Evolutionary conservation across 495 filamentous ascomycete species (phyloP).

Genomic region (Penicillium psychrofluorescens): DNA sequence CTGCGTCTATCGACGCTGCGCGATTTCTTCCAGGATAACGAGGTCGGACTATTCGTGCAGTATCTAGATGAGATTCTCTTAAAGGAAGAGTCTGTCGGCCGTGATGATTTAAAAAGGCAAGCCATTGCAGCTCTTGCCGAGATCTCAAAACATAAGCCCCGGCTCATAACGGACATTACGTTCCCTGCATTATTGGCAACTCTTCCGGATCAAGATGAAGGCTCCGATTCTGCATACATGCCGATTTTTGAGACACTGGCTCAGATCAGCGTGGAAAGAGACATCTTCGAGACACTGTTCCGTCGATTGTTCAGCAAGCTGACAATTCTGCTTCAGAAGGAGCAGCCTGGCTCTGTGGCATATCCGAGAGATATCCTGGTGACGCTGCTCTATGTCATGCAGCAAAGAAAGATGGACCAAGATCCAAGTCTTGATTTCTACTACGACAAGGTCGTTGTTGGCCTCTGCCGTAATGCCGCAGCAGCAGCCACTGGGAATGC

Average conservation of each 20-base stretch:
- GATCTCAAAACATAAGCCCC: slow-evolving; percentile 58
- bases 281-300: slow-evolving; percentile 63
- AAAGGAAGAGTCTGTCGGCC: slow-evolving; percentile 48
- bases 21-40: slow-evolving; percentile 53
- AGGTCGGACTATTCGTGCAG: slow-evolving; percentile 57
- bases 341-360: slow-evolving; percentile 35
- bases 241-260: slow-evolving; percentile 60
- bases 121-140: slow-evolving; percentile 58
- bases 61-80: slow-evolving; percentile 60
- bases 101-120: slow-evolving; percentile 52
- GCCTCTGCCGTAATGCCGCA: slow-evolving; percentile 38
- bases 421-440: slow-evolving; percentile 48
- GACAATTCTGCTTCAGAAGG: slow-evolving; percentile 49
- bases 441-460: slow-evolving; percentile 53
- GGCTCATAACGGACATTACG: slow-evolving; percentile 62
- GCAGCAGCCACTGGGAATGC: slow-evolving; percentile 31
- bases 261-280: slow-evolving; percentile 55
- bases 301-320: slow-evolving; percentile 61
- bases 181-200: slow-evolving; percentile 69
- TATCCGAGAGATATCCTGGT: slow-evolving; percentile 57
- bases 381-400: slow-evolving; percentile 60
- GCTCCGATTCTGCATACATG: slow-evolving; percentile 38
- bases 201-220: slow-evolving; percentile 52
- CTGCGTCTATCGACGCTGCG: slow-evolving; percentile 48
- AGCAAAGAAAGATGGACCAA: slow-evolving; percentile 41